Evolutionary conservation across 495 filamentous ascomycete genomes (phyloP).

Genomic region (Letharia columbiana): DNA sequence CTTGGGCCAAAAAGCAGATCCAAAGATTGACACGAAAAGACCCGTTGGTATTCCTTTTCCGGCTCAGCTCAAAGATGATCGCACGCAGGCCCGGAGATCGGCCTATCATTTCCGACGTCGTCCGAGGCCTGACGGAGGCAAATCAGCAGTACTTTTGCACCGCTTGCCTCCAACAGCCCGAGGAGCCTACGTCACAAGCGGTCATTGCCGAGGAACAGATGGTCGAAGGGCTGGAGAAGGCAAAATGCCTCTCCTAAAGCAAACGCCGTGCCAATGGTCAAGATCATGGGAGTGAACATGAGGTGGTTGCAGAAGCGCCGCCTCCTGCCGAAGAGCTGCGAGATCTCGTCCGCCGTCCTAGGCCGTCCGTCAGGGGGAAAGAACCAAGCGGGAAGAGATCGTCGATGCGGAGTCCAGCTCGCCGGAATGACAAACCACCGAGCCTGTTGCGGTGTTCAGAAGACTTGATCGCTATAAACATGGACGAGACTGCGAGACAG

Average conservation of each 20-base stretch:
- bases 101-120: slow-evolving; percentile 3
- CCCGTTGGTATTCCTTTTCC: slow-evolving; percentile 4
- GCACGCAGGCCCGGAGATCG: neutral
- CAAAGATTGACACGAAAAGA: neutral
- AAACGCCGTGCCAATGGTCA: neutral
- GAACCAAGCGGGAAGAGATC: too few species aligned
- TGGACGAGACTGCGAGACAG: too few species aligned
- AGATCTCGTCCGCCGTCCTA: neutral
- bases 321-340: neutral
- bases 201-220: slow-evolving; percentile 8
- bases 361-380: too few species aligned
- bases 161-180: slow-evolving; percentile 2
- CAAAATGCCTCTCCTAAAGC: neutral
- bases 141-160: slow-evolving; percentile 4
- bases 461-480: too few species aligned
- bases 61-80: slow-evolving; percentile 5
- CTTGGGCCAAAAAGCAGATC: neutral
- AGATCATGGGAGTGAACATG: neutral
- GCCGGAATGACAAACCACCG: too few species aligned
- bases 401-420: too few species aligned
- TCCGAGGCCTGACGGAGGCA: neutral
- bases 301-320: neutral
- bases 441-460: too few species aligned
- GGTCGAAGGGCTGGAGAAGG: neutral
- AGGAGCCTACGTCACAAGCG: slow-evolving; percentile 5